phyloP scores from a whole-genome alignment of 1,284 basidiomycete genomes.

The Hortiboletus rubellus region DNA sequence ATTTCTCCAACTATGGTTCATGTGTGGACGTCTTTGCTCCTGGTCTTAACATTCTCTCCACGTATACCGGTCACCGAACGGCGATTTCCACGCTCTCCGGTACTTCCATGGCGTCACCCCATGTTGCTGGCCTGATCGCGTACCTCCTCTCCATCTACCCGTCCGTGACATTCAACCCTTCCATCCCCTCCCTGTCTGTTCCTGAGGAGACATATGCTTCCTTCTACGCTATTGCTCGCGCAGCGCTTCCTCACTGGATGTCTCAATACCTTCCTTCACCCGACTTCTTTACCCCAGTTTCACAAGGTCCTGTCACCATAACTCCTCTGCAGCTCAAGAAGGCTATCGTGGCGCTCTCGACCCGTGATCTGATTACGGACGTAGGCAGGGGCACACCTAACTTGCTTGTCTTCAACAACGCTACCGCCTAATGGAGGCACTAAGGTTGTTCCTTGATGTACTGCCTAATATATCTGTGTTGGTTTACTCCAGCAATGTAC shows the following conservation, averaged over 20 bases:
- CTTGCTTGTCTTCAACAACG: conserved; percentile 82
- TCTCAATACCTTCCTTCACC: conserved; percentile 60
- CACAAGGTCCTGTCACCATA: conserved; percentile 46
- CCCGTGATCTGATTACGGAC: conserved; percentile 49
- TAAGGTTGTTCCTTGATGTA: background rate
- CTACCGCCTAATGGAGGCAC: conserved; percentile 42
- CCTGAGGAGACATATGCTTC: conserved; percentile 33
- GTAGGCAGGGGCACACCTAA: conserved; percentile 64
- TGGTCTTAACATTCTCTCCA: conserved; percentile 80
- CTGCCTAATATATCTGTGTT: conserved; percentile 2
- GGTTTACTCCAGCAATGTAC: conserved; percentile 18
- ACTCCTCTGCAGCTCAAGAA: conserved; percentile 74
- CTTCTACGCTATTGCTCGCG: conserved; percentile 55
- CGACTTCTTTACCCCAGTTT: conserved; percentile 44
- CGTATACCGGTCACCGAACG: conserved; percentile 60
- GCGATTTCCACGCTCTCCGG: conserved; percentile 73
- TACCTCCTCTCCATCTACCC: conserved; percentile 85
- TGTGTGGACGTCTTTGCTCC: conserved; percentile 87
- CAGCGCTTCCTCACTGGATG: conserved; percentile 60
- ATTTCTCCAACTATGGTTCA: conserved; percentile 81
- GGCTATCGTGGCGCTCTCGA: conserved; percentile 65
- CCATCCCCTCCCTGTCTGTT: conserved; percentile 35
- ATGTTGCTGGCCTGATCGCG: conserved; percentile 74
- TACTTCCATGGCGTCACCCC: conserved; percentile 72
- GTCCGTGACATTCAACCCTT: conserved; percentile 57